Percentiles rank a stretch among this genome's conserved stretches.
phyloP scores from a whole-genome alignment of 495 filamentous ascomycete genomes.

The Wilcoxina mikolae region DNA sequence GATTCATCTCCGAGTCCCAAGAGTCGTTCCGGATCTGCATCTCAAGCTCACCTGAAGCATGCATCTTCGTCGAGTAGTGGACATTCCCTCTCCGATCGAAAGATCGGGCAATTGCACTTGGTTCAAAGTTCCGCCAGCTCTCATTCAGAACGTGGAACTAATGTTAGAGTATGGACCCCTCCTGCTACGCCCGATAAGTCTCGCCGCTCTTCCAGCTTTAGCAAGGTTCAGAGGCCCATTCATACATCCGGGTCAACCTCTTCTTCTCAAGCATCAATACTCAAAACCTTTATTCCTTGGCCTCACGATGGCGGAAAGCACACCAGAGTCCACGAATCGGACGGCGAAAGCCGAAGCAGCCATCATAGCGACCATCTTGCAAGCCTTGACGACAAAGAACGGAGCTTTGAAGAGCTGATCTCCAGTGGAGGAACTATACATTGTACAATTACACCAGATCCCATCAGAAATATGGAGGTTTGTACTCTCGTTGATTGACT shows the following conservation, averaged over 20 bases:
- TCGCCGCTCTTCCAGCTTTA: slow-evolving; percentile 26
- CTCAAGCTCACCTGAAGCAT: slow-evolving; percentile 16
- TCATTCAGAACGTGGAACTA: slow-evolving; percentile 17
- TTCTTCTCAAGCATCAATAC: slow-evolving; percentile 39
- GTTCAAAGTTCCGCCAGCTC: slow-evolving; percentile 21
- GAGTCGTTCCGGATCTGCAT: not conserved
- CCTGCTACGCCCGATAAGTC: slow-evolving; percentile 25
- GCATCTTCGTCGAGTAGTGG: slow-evolving; percentile 22
- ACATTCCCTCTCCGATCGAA: slow-evolving; percentile 25
- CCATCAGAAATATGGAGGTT: slow-evolving; percentile 74
- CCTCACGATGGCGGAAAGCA: slow-evolving; percentile 31
- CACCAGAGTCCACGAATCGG: slow-evolving; percentile 18
- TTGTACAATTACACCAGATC: slow-evolving; percentile 82
- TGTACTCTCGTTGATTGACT: too few relatives aligned
- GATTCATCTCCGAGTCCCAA: not conserved
- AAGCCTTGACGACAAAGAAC: slow-evolving; percentile 36
- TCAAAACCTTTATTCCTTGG: slow-evolving; percentile 40
- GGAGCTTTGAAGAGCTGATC: slow-evolving; percentile 72
- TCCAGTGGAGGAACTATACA: slow-evolving; percentile 82
- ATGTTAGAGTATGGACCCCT: slow-evolving; percentile 21
- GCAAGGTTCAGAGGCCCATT: slow-evolving; percentile 37
- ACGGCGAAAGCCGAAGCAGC: slow-evolving; percentile 34
- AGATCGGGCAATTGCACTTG: slow-evolving; percentile 25
- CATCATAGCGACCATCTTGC: slow-evolving; percentile 34
- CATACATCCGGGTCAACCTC: slow-evolving; percentile 39